Conservation (phyloP, 345 rosid genomes). For the Citropsis articulata region DNA sequence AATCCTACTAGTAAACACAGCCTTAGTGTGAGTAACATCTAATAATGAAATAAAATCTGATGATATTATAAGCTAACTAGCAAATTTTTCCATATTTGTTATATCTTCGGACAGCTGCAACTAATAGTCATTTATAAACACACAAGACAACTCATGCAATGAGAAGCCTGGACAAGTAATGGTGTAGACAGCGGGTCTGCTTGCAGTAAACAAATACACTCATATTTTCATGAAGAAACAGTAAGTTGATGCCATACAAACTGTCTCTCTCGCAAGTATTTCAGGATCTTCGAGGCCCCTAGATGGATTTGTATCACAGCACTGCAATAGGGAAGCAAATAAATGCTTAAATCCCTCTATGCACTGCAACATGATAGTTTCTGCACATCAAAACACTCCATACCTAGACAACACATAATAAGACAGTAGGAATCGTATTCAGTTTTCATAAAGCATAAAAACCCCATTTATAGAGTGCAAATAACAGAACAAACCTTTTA, state of each 20-base stretch:
- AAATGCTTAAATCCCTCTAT: slow-evolving; percentile 64
- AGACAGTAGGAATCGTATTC: slow-evolving; percentile 9
- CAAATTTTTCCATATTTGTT: background rate
- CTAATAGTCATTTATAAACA: background rate
- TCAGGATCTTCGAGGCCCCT: slow-evolving; percentile 94
- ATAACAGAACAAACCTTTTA: slow-evolving; percentile 37
- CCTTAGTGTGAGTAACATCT: background rate
- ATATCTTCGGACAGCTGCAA: background rate
- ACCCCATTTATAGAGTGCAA: background rate
- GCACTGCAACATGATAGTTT: slow-evolving; percentile 87
- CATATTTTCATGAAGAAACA: background rate
- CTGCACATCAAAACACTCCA: slow-evolving; percentile 65
- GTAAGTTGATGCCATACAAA: slow-evolving; percentile 54
- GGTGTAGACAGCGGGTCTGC: background rate
- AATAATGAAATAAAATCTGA: background rate
- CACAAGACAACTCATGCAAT: background rate
- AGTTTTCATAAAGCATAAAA: slow-evolving; percentile 6
- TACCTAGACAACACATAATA: slow-evolving; percentile 43
- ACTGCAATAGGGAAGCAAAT: slow-evolving; percentile 59
- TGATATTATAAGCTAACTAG: background rate
- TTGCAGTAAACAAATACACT: background rate
- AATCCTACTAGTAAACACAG: no score
- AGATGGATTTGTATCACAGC: slow-evolving; percentile 81
- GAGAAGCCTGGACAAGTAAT: background rate
- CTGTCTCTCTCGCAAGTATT: slow-evolving; percentile 92